Base-by-base conservation (phyloP, 805 yeast genomes). In the Metschnikowia shivogae region DNA sequence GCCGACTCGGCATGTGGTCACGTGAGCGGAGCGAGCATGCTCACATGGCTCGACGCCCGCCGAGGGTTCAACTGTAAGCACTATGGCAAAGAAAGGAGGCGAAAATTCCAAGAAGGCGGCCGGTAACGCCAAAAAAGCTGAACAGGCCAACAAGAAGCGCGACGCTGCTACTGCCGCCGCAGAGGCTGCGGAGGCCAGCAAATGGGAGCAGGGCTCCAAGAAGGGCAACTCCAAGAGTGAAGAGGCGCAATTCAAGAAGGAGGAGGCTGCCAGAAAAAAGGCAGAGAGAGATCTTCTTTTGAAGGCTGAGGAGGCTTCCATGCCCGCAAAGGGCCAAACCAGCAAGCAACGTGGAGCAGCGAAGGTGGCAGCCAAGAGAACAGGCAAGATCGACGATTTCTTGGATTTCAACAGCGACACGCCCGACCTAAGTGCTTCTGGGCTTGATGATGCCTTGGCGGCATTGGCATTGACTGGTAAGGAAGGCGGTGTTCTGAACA, bases 241-340 rank as follows among this genome's bases (percentile, higher is more conserved):
- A 43, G 86, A 78, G 19, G 83, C 78, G 12, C 80, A 76, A 41
- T 81, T 78, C 45, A 86, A 85, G 67, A 80, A 76, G 58, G 89
- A 83, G 41, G 90, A 85, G 56, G 90, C 86, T 5, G 81, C 84
- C 7, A 74, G 81, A 45, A 84, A 83, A 71, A 87, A 86, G 72
- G 85, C 86, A n/a, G 93, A 86, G 60, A 76, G 93, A 55, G 93
- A 86, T 35, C 80, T 81, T 1, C 65, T 80, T 48, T 63, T 86
- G 50, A 68, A 72, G 50, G 83, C 77, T 8, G 90, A 84, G 62
- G 88, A 82, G 57, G 83, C 73, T 12, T 69, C 82, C 13, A 62
- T 81, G 54, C 86, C 86, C 1, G 52, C 80, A 7, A 83, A 82
- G 62, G 78, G 84, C 1, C 54, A 57, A 34, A 66, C 68, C 36